Conservation (phyloP, 192 early-diverging fungal species). For the Dimargaris xerosporica region DNA sequence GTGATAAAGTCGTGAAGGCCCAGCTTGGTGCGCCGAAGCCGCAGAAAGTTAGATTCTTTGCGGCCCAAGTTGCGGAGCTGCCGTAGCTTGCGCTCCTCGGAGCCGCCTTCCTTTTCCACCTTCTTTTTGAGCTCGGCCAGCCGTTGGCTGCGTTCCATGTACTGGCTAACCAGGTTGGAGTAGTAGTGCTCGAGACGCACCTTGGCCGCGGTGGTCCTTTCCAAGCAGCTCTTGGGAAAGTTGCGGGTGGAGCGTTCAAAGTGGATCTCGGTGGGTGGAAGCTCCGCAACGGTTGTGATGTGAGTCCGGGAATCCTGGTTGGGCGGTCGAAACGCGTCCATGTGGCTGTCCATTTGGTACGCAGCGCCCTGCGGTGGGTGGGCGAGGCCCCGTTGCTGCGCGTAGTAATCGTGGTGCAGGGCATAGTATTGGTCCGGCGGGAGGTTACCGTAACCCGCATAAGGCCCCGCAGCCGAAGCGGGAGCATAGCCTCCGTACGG, state of each 20-base stretch:
- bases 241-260: slow-evolving; percentile 7
- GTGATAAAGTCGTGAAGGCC: slow-evolving; percentile 87
- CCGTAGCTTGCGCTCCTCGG: slow-evolving; percentile 76
- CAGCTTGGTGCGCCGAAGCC: slow-evolving; percentile 76
- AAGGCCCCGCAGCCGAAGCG: no score
- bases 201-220: slow-evolving; percentile 79
- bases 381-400: no score
- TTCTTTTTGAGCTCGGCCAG: slow-evolving; percentile 67
- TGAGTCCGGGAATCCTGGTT: no score
- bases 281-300: no score
- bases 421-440: no score
- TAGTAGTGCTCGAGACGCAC: slow-evolving; percentile 88
- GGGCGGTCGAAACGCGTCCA: no score
- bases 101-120: slow-evolving; percentile 54
- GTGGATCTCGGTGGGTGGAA: background rate
- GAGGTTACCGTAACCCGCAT: no score
- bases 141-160: slow-evolving; percentile 68
- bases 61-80: slow-evolving; percentile 62
- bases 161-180: slow-evolving; percentile 73
- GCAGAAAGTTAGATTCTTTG: slow-evolving; percentile 88
- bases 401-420: no score
- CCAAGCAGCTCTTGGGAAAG: slow-evolving; percentile 30
- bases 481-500: no score
- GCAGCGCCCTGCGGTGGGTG: no score
- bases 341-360: no score